These are phyloP conservation scores for Nemania serpens DNA, from an alignment of 2,329 filamentous ascomycete species.

Conservation along the genomic window DNA sequence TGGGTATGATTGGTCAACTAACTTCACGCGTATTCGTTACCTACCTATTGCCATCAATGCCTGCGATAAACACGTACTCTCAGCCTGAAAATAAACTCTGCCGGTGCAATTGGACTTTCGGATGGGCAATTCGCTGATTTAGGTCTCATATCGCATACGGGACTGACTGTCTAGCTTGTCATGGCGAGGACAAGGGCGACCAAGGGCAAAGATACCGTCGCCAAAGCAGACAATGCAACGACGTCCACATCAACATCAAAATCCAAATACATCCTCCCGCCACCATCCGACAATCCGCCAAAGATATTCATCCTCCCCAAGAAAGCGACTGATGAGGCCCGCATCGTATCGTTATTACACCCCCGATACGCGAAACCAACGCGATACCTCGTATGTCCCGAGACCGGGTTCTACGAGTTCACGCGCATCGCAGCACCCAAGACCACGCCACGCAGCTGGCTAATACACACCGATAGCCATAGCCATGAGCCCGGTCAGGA, in stretches of 20 bases:
- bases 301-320: constrained; percentile 66
- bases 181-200: constrained; percentile 59
- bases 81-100: neutral
- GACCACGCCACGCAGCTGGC: constrained; percentile 63
- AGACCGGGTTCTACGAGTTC: constrained; percentile 68
- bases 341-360: constrained; percentile 64
- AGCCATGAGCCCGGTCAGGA: neutral
- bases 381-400: constrained; percentile 66
- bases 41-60: too few species aligned
- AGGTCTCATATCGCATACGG: neutral
- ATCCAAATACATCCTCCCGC: constrained; percentile 47
- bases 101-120: neutral
- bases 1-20: too few species aligned
- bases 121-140: neutral
- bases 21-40: too few species aligned
- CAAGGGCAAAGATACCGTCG: constrained; percentile 41
- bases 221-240: constrained; percentile 38
- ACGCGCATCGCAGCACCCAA: constrained; percentile 60
- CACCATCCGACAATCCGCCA: constrained; percentile 50
- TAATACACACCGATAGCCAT: constrained; percentile 50
- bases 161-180: neutral
- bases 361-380: constrained; percentile 59
- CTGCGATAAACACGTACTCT: too few species aligned
- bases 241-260: constrained; percentile 31
- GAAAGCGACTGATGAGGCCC: constrained; percentile 56